Base-by-base conservation (phyloP, 306 rosid species). In the Vigna hirtella region DNA sequence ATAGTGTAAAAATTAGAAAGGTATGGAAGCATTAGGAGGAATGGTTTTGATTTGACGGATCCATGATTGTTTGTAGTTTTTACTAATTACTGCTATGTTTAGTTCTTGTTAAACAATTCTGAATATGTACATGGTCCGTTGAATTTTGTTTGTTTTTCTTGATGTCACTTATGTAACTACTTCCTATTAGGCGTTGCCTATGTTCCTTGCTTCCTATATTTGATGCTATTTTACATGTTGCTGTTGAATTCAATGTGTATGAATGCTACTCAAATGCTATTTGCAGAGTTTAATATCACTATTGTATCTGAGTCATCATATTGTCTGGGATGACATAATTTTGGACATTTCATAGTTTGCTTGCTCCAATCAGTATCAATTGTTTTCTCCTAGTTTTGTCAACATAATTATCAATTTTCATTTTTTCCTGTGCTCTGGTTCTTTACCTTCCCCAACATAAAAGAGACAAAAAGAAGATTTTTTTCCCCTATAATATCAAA, bases 191-290 rank as follows among this genome's bases (percentile, higher is more conserved):
- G 47, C 38, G 48, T 26, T 47, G 8, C 49, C 77, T 50, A 14
- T 10, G 4, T 64, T 68, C 63, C 53, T 50, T 34, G 52, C 28
- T 67, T 69, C 70, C 12, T 74, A 74, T 16, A 28, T 52, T 51
- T 63, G 51, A 53, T 62, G 30, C 43, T 55, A 69, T 58, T 3
- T 55, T 50, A 38, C 43, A 17, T n/a, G 32, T 74, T 78, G 73
- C 77, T 74, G 8, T 74, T 74, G 49, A 53, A 68, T 45, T 66
- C 20, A 43, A 65, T 66, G 34, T 40, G 4, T 56, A 16, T 58
- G 32, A 24, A 58, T 28, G 40, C 26, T 17, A 10, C 18, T 59
- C 16, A 30, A 7, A 18, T 62, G 52, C 17, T 16, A 18, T 17
- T 40, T 17, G 9, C 1, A 9, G 30, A 20, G 50, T 71, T 42